phyloP scores from a whole-genome alignment of 2,329 filamentous ascomycete species.

The Apiospora sp. region DNA sequence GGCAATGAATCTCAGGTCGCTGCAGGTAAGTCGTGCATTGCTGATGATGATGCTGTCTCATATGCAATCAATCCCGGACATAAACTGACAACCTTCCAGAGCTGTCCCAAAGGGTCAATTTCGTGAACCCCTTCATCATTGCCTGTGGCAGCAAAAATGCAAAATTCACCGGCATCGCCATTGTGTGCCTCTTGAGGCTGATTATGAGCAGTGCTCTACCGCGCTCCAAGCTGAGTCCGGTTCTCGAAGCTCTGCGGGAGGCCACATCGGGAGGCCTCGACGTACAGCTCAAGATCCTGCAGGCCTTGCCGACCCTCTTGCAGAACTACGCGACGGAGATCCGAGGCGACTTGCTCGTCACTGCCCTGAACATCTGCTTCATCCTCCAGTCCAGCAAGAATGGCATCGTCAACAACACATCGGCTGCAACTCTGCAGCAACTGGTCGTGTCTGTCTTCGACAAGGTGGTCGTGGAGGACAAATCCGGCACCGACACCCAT shows the following conservation, averaged over 20 bases:
- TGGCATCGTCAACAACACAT: conserved; percentile 92
- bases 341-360: conserved; percentile 81
- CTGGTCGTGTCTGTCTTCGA: conserved; percentile 93
- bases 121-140: conserved; percentile 92
- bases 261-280: conserved; percentile 83
- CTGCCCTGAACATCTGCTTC: conserved; percentile 88
- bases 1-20: conserved; percentile 80
- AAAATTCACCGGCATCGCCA: conserved; percentile 87
- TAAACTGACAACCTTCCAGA: conserved; percentile 61
- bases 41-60: conserved; percentile 6
- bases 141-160: conserved; percentile 90
- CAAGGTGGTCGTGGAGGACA: conserved; percentile 84
- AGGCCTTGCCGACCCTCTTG: conserved; percentile 86
- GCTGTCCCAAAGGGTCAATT: conserved; percentile 80
- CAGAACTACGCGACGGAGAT: conserved; percentile 90
- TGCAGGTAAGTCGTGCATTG: conserved; percentile 60
- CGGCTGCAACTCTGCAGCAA: conserved; percentile 94
- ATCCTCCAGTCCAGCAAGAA: conserved; percentile 91
- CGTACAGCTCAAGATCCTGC: conserved; percentile 94
- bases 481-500: conserved; percentile 60
- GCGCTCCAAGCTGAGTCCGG: conserved; percentile 79
- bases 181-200: conserved; percentile 87
- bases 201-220: conserved; percentile 84
- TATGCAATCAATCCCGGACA: neutral
- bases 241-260: conserved; percentile 87